Evolutionary conservation across 2,329 filamentous ascomycete genomes (phyloP), one percentile per base, ranked within the genome.

Genomic region (Didymellaceae sp.): DNA sequence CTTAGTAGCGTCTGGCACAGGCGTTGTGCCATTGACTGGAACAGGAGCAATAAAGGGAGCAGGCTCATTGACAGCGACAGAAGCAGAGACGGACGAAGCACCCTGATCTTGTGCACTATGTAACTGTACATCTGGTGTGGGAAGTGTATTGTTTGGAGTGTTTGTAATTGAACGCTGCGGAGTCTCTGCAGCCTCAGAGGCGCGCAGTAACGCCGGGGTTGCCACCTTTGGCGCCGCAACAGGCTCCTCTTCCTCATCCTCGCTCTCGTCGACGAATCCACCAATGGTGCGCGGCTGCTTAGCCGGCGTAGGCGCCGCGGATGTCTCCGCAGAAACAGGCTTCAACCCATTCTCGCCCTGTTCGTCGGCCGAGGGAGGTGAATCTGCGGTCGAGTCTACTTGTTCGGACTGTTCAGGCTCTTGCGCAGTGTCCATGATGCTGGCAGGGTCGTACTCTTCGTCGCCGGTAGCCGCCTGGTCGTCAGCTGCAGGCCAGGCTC

Each of bases 231-330:
- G 67, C 61, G 83, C 82, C 61, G 84, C 54, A 56, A 68, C 66
- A 55, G 70, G 67, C 60, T 68, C 66, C 55, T 80, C 77, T 63
- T 80, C 78, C 65, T 84, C 81, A 70, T 81, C 80, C 68, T 84
- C 82, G 70, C 84, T 82, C 73, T 86, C 83, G 69, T 82, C 79
- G 73, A 84, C 80, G 77, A 86, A 85, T 61, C 83, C 83, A 70
- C 82, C 82, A 65, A 81, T 80, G 55, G 78, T 83, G 65, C 77
- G 80, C 64, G 79, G 74, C 67, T 79, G 77, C 59, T 75, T 72
- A 46, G 66, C 63, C 38, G 62, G 66, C 37, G 62, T 55, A 43
- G 66, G 60, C 45, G 64, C 70, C 40, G 66, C 58, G 46, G 67
- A 62, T 30, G 52, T 54, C 5, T 68, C 66, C 45, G 61, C 54